These are phyloP conservation scores for Penicillium chermesinum DNA, from an alignment of 495 filamentous ascomycete species.

Conservation along the genomic window DNA sequence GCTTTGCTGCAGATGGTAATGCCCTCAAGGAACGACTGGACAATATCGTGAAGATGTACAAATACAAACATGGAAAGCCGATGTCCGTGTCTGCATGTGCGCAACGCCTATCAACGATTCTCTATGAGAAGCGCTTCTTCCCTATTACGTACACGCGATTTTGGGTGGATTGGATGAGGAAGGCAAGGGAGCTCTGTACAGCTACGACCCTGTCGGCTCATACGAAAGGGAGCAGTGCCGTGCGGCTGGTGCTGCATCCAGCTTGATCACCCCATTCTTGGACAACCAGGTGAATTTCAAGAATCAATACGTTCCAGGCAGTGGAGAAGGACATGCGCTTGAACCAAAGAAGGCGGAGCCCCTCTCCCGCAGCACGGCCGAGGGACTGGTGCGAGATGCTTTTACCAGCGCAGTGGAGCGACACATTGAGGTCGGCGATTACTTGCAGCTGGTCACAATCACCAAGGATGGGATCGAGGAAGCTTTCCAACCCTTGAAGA, in stretches of 20 bases:
- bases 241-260: slow-evolving; percentile 90
- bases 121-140: slow-evolving; percentile 97
- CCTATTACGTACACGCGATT: slow-evolving; percentile 96
- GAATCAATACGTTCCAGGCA: slow-evolving; percentile 93
- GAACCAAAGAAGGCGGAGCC: slow-evolving; percentile 56
- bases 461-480: slow-evolving; percentile 87
- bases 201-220: slow-evolving; percentile 94
- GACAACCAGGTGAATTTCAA: slow-evolving; percentile 99
- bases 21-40: slow-evolving; percentile 87
- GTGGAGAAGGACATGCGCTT: slow-evolving; percentile 76
- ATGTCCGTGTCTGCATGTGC: slow-evolving; percentile 93
- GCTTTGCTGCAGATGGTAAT: slow-evolving; percentile 89
- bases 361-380: slow-evolving; percentile 66
- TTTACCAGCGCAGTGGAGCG: slow-evolving; percentile 97
- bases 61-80: slow-evolving; percentile 85
- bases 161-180: slow-evolving; percentile 92
- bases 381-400: slow-evolving; percentile 87
- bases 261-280: slow-evolving; percentile 97
- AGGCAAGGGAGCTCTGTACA: slow-evolving; percentile 89
- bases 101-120: slow-evolving; percentile 84
- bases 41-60: slow-evolving; percentile 92
- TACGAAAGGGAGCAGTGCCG: slow-evolving; percentile 96
- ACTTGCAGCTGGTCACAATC: slow-evolving; percentile 90
- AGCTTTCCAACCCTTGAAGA: slow-evolving; percentile 76
- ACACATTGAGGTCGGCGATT: slow-evolving; percentile 98